phyloP scores from a whole-genome alignment of 495 filamentous ascomycete genomes.

The Lasiosphaeriaceae sp. region DNA sequence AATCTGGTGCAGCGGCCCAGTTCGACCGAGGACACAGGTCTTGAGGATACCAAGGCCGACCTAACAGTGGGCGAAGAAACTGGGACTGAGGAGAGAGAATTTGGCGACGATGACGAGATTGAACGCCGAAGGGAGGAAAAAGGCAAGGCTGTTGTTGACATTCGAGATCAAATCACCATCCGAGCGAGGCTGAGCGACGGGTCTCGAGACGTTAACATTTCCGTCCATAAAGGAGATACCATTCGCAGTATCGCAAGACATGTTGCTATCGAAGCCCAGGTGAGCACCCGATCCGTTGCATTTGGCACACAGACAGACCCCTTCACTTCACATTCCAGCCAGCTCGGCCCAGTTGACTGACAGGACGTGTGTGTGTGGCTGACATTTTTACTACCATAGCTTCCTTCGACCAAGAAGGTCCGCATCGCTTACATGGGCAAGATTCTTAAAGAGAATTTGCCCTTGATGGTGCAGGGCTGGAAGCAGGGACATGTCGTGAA shows the following conservation, averaged over 20 bases:
- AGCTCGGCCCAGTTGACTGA: no score
- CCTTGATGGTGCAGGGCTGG: slow-evolving; percentile 70
- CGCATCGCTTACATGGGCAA: slow-evolving; percentile 76
- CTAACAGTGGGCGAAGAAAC: slow-evolving; percentile 45
- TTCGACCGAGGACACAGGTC: slow-evolving; percentile 23
- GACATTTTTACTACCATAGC: slow-evolving; percentile 26
- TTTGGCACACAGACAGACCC: no score
- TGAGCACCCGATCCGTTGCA: slow-evolving; percentile 36
- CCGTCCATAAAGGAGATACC: slow-evolving; percentile 56
- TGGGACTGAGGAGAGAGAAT: slow-evolving; percentile 29
- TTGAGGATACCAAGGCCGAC: slow-evolving; percentile 41
- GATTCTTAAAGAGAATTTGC: slow-evolving; percentile 63
- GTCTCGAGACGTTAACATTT: slow-evolving; percentile 60
- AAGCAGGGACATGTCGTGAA: slow-evolving; percentile 72
- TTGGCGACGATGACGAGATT: slow-evolving; percentile 47
- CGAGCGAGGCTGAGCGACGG: slow-evolving; percentile 68
- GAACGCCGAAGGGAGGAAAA: slow-evolving; percentile 64
- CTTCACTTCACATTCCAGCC: not conserved
- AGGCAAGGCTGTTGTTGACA: slow-evolving; percentile 49
- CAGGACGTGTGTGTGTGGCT: not conserved
- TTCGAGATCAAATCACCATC: slow-evolving; percentile 54
- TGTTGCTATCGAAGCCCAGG: slow-evolving; percentile 61
- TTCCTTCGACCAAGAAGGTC: slow-evolving; percentile 53
- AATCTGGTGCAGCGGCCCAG: slow-evolving; percentile 54
- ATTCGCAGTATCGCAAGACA: slow-evolving; percentile 59